A percentile compares a stretch with the other conserved stretches of the same genome.
Evolutionary conservation across 495 filamentous ascomycete species (phyloP).

Genomic region (Penicillium malachiteum): DNA sequence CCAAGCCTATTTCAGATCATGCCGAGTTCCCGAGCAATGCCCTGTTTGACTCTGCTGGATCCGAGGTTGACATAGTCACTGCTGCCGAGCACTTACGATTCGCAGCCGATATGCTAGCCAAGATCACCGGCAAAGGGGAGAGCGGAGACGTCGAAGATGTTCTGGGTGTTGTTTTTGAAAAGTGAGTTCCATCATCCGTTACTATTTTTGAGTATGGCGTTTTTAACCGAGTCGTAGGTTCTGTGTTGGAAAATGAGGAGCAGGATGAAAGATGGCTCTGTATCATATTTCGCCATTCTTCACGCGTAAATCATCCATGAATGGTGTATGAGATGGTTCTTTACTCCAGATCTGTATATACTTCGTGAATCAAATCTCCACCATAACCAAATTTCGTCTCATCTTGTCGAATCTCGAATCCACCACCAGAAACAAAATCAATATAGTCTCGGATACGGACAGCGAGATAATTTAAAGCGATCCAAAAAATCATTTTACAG

Average conservation of each 20-base stretch:
- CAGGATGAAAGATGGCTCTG: neutral
- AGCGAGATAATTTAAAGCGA: no score
- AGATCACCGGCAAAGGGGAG: conserved; percentile 85
- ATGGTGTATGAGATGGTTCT: no score
- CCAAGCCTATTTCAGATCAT: conserved; percentile 2
- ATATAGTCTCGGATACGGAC: no score
- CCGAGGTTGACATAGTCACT: conserved; percentile 75
- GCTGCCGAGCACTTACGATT: conserved; percentile 87
- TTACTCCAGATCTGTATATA: no score
- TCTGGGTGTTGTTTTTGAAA: conserved; percentile 95
- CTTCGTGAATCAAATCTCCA: no score
- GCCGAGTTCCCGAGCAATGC: neutral
- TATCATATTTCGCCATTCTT: neutral
- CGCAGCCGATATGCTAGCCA: conserved; percentile 75
- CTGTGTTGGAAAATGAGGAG: conserved; percentile 66
- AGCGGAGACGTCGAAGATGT: conserved; percentile 95
- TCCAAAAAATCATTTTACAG: no score
- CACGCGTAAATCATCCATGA: no score
- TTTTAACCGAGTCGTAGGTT: conserved; percentile 46
- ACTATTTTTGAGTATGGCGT: conserved; percentile 5
- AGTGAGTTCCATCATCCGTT: conserved; percentile 51
- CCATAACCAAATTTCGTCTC: no score
- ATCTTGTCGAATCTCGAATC: no score
- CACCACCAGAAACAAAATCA: no score
- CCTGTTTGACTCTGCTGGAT: conserved; percentile 25